Percentiles rank a stretch among this genome's conserved stretches.
Conservation (phyloP, 2,329 filamentous ascomycete genomes). For the Neodidymelliopsis sp. region DNA sequence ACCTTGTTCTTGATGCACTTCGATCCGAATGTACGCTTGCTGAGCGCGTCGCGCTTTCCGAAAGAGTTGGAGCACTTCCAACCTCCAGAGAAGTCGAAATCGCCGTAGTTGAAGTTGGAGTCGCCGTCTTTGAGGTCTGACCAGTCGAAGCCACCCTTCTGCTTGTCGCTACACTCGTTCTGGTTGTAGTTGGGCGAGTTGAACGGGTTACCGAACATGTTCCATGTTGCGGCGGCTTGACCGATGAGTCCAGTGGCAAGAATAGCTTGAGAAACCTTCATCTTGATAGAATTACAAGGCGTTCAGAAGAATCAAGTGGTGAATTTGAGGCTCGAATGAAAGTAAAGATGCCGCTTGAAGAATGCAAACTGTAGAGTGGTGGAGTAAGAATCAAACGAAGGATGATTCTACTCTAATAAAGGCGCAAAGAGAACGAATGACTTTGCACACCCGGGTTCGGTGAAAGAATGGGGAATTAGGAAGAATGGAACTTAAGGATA, state of each 20-base stretch:
- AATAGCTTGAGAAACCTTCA: slow-evolving; percentile 54
- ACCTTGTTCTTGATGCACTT: slow-evolving; percentile 56
- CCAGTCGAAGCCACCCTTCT: slow-evolving; percentile 77
- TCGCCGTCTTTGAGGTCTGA: slow-evolving; percentile 59
- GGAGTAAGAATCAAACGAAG: slow-evolving; percentile 31
- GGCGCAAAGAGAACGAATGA: slow-evolving; percentile 50
- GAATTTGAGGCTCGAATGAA: slow-evolving; percentile 22
- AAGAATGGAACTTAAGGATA: slow-evolving; percentile 18
- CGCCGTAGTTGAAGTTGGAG: slow-evolving; percentile 69
- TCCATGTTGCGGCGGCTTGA: slow-evolving; percentile 60
- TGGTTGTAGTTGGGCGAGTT: slow-evolving; percentile 74
- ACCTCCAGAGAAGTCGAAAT: slow-evolving; percentile 69
- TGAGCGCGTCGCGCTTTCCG: slow-evolving; percentile 64
- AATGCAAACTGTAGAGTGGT: slow-evolving; percentile 30
- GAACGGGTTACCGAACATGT: slow-evolving; percentile 62
- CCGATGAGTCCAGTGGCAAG: slow-evolving; percentile 56
- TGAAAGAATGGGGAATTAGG: slow-evolving; percentile 15
- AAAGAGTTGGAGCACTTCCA: slow-evolving; percentile 72
- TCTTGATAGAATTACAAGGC: slow-evolving; percentile 34
- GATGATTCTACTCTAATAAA: slow-evolving; percentile 38
- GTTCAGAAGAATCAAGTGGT: background rate
- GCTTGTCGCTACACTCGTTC: slow-evolving; percentile 77
- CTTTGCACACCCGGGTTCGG: slow-evolving; percentile 38
- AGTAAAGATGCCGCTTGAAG: slow-evolving; percentile 29
- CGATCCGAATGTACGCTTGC: slow-evolving; percentile 53